These are phyloP conservation scores for Paspalum notatum DNA, from an alignment of 176 grass and related monocot species.

Conservation along the genomic window DNA sequence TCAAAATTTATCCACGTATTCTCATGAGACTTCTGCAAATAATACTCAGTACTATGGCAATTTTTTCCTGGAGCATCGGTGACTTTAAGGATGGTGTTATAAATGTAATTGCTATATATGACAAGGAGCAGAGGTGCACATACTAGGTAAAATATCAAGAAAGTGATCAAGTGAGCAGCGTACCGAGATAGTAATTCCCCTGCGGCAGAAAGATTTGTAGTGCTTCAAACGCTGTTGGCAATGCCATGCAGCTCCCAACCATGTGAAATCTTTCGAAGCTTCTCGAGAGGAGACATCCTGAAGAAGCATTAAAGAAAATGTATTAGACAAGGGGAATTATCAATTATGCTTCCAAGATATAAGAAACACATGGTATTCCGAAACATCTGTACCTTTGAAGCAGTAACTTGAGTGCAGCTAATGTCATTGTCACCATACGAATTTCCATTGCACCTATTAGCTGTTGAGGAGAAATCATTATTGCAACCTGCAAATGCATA, in stretches of 20 bases:
- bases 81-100: neutral
- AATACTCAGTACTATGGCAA: neutral
- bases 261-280: slow-evolving; percentile 59
- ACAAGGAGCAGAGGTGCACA: neutral
- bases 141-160: neutral
- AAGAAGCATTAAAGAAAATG: neutral
- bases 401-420: slow-evolving; percentile 48
- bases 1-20: neutral
- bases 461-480: slow-evolving; percentile 31
- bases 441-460: slow-evolving; percentile 49
- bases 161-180: slow-evolving; percentile 10
- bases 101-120: neutral
- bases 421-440: slow-evolving; percentile 42
- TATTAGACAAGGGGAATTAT: slow-evolving; percentile 13
- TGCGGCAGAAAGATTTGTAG: slow-evolving; percentile 73
- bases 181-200: slow-evolving; percentile 89
- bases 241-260: slow-evolving; percentile 70
- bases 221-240: slow-evolving; percentile 79
- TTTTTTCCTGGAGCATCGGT: neutral
- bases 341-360: slow-evolving; percentile 4
- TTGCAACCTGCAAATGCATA: slow-evolving; percentile 46
- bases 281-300: slow-evolving; percentile 65
- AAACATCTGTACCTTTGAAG: slow-evolving; percentile 62
- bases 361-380: neutral
- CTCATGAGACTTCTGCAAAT: neutral